A percentile compares a stretch with the other conserved stretches of the same genome.
phyloP scores from a whole-genome alignment of 306 rosid species.

The Glycine soja region DNA sequence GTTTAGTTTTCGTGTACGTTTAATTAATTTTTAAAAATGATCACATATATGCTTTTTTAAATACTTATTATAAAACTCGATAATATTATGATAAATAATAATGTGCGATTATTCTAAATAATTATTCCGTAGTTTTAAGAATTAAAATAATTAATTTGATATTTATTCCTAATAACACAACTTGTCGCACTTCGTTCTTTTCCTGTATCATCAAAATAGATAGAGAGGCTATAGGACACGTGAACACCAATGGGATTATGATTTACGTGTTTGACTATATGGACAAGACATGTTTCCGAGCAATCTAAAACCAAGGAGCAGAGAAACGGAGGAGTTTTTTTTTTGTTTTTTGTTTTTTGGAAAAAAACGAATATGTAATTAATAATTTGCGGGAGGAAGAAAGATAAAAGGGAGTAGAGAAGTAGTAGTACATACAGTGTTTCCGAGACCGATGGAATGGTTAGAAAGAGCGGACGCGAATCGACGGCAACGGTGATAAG shows the following conservation, averaged over 20 bases:
- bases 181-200: neutral
- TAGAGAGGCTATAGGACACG: neutral
- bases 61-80: neutral
- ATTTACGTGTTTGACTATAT: neutral
- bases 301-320: neutral
- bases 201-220: neutral
- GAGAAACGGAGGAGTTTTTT: neutral
- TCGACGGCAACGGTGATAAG: slow-evolving; percentile 84
- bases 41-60: neutral
- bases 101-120: no score
- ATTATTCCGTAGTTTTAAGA: no score
- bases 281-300: neutral
- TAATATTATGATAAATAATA: no score
- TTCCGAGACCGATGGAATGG: slow-evolving; percentile 73
- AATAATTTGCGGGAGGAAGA: neutral
- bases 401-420: neutral
- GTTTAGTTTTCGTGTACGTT: neutral
- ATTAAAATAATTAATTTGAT: neutral
- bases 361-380: neutral
- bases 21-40: neutral
- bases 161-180: neutral
- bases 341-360: neutral
- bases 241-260: neutral
- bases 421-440: slow-evolving; percentile 57
- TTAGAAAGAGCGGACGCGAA: slow-evolving; percentile 81